Evolutionary conservation across 257 asterid species (phyloP).

Genomic region (Pogostemon cablin): DNA sequence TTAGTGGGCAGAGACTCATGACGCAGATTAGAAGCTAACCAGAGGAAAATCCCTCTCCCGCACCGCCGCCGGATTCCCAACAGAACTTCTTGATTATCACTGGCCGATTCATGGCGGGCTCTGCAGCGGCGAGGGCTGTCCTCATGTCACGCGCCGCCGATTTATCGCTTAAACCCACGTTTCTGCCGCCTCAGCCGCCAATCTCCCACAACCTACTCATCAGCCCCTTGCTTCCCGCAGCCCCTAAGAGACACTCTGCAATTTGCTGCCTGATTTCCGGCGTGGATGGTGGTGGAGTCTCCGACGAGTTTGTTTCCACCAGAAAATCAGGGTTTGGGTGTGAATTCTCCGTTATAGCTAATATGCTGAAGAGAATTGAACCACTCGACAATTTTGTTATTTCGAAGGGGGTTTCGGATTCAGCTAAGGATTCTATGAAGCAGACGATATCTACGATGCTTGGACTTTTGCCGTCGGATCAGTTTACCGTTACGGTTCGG

Average conservation of each 20-base stretch:
- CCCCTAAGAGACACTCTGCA: conserved; percentile 38
- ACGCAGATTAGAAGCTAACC: conserved; percentile 31
- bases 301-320: conserved; percentile 94
- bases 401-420: conserved; percentile 80
- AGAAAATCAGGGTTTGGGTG: conserved; percentile 72
- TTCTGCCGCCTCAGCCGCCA: conserved; percentile 42
- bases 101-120: conserved; percentile 51
- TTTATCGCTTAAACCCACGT: conserved; percentile 45
- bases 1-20: conserved; percentile 47
- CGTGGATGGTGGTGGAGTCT: conserved; percentile 94
- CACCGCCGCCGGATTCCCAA: conserved; percentile 44
- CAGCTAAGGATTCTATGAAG: conserved; percentile 97
- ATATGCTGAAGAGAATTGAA: conserved; percentile 83
- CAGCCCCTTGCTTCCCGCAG: conserved; percentile 55
- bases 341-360: conserved; percentile 88
- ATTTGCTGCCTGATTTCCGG: conserved; percentile 75
- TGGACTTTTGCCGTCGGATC: conserved; percentile 97
- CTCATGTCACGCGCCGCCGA: conserved; percentile 59
- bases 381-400: conserved; percentile 86
- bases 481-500: conserved; percentile 71
- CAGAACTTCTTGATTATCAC: background rate
- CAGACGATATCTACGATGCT: conserved; percentile 97
- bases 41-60: conserved; percentile 21
- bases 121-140: conserved; percentile 60
- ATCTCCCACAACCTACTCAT: conserved; percentile 46